phyloP scores from a whole-genome alignment of 108 stramenopile genomes.

The Hondaea fermentalgiana region DNA sequence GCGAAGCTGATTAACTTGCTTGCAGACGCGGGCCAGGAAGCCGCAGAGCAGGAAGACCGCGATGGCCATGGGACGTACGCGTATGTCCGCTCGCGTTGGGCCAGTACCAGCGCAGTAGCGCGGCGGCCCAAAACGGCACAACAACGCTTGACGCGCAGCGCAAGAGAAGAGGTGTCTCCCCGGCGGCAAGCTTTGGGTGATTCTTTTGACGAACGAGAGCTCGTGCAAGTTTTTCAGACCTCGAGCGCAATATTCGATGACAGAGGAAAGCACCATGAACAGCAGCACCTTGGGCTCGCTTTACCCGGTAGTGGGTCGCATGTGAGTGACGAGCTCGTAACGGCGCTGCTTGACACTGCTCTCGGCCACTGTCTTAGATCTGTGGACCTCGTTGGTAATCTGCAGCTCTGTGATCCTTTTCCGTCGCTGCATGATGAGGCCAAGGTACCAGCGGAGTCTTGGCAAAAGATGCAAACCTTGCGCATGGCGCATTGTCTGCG shows the following conservation, averaged over 20 bases:
- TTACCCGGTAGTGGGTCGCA: background rate
- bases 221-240: background rate
- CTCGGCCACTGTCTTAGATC: background rate
- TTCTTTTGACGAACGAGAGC: background rate
- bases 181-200: background rate
- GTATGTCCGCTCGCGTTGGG: background rate
- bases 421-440: background rate
- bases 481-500: background rate
- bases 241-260: no score
- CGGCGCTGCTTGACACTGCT: background rate
- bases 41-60: background rate
- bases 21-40: background rate
- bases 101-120: background rate
- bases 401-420: background rate
- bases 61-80: background rate
- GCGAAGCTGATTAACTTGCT: background rate
- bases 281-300: background rate
- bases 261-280: no score
- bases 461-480: background rate
- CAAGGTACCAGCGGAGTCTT: background rate
- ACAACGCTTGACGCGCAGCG: background rate
- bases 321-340: background rate
- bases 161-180: background rate
- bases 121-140: background rate
- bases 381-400: background rate